A percentile compares a stretch with the other conserved stretches of the same genome.
phyloP scores from a whole-genome alignment of 768 basidiomycete genomes.

The Dentipellis sp. region DNA sequence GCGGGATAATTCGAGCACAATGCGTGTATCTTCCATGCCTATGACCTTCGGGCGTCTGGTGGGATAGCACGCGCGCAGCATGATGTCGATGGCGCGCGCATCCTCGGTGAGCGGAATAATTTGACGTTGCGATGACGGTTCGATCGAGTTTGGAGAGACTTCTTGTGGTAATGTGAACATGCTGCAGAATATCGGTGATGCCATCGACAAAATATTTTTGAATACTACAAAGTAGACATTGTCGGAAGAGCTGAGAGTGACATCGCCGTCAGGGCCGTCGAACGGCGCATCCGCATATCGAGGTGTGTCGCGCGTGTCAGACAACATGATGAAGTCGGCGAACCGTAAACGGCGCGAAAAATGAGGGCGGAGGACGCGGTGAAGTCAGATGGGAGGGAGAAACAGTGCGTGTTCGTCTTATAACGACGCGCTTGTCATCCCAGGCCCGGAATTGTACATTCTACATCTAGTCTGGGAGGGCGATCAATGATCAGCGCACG shows the following conservation, averaged over 20 bases:
- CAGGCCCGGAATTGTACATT: too few relatives aligned
- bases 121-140: too few relatives aligned
- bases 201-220: not conserved
- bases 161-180: not conserved
- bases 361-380: too few relatives aligned
- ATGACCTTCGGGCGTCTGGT: not conserved
- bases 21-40: not conserved
- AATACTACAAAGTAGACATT: not conserved
- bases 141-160: too few relatives aligned
- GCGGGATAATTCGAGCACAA: not conserved
- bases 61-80: not conserved
- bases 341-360: too few relatives aligned
- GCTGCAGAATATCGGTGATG: not conserved
- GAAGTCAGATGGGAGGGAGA: too few relatives aligned
- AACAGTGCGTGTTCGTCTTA: too few relatives aligned
- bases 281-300: not conserved
- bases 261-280: not conserved
- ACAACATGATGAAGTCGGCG: too few relatives aligned
- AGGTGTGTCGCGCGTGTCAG: too few relatives aligned
- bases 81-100: not conserved
- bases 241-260: not conserved
- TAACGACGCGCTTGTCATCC: too few relatives aligned
- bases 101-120: not conserved
- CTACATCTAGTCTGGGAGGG: too few relatives aligned
- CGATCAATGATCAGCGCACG: too few relatives aligned